Percentiles rank a stretch among this genome's conserved stretches.
Conservation (phyloP, 2,329 filamentous ascomycete species). For the Sclerotiophoma versabilis region DNA sequence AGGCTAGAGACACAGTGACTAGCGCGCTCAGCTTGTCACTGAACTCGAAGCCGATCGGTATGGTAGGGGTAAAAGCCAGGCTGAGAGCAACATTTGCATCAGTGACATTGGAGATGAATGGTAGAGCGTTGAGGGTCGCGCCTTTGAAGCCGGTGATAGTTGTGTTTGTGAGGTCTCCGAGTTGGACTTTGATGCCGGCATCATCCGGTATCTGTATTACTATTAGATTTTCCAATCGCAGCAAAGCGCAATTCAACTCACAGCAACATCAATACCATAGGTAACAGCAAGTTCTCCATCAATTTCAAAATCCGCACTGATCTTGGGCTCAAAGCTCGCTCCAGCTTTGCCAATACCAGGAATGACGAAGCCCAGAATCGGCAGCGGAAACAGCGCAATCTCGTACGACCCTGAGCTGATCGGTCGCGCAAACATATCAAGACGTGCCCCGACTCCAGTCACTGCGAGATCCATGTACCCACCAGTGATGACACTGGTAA, state of each 20-base stretch:
- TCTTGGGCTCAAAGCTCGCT: conserved; percentile 40
- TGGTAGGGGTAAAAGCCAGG: conserved; percentile 41
- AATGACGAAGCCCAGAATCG: conserved; percentile 43
- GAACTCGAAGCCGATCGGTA: conserved; percentile 48
- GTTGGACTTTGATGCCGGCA: conserved; percentile 40
- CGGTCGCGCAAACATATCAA: conserved; percentile 45
- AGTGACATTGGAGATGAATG: conserved; percentile 41
- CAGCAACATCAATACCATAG: conserved; percentile 48
- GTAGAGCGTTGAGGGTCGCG: conserved; percentile 39
- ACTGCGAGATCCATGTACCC: conserved; percentile 45
- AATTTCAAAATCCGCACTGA: conserved; percentile 39
- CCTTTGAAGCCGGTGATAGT: conserved; percentile 31
- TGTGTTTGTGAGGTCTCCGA: conserved; percentile 30
- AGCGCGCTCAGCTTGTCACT: conserved; percentile 35
- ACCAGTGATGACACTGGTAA: conserved; percentile 39
- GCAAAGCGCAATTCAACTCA: too few relatives aligned
- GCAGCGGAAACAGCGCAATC: conserved; percentile 33
- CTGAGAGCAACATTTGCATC: conserved; percentile 38
- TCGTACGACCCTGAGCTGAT: conserved; percentile 30
- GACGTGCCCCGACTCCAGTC: conserved; percentile 40
- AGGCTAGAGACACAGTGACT: conserved; percentile 39
- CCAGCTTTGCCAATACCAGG: conserved; percentile 48
- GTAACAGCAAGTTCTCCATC: conserved; percentile 39
- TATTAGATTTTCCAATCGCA: too few relatives aligned
- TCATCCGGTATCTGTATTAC: conserved; percentile 33